phyloP scores from a whole-genome alignment of 495 filamentous ascomycete genomes.

The Penicillium turbatum region DNA sequence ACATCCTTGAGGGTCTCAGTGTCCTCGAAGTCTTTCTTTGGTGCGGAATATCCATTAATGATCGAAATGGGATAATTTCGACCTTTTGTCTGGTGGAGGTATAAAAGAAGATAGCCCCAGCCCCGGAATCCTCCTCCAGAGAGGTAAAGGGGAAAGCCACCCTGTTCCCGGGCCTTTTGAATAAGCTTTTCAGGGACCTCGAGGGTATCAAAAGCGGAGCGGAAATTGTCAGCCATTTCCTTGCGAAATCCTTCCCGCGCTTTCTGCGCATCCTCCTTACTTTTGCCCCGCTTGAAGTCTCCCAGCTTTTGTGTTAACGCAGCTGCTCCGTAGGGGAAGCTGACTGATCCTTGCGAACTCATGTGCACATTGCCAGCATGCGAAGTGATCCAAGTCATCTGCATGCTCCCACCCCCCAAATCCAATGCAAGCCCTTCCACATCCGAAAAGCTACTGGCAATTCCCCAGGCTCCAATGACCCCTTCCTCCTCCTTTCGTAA shows the following conservation, averaged over 20 bases:
- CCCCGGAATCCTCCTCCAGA: slow-evolving; percentile 89
- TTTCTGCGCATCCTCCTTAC: slow-evolving; percentile 23
- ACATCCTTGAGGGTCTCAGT: slow-evolving; percentile 54
- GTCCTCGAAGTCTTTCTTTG: slow-evolving; percentile 55
- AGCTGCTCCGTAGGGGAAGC: slow-evolving; percentile 83
- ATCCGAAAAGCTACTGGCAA: slow-evolving; percentile 66
- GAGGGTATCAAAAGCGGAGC: slow-evolving; percentile 54
- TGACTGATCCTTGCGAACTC: slow-evolving; percentile 43
- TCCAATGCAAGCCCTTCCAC: slow-evolving; percentile 78
- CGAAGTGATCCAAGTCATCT: slow-evolving; percentile 79
- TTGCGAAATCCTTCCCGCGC: slow-evolving; percentile 41
- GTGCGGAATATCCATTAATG: slow-evolving; percentile 74
- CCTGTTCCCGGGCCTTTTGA: slow-evolving; percentile 32
- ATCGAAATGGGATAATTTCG: slow-evolving; percentile 79
- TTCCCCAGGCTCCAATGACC: slow-evolving; percentile 75
- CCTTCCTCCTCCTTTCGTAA: slow-evolving; percentile 79
- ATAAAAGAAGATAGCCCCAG: slow-evolving; percentile 73
- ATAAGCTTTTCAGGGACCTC: slow-evolving; percentile 52
- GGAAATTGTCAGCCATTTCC: slow-evolving; percentile 57
- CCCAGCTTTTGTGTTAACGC: slow-evolving; percentile 62
- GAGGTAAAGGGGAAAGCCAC: slow-evolving; percentile 68
- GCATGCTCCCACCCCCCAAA: slow-evolving; percentile 84
- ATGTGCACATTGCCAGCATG: slow-evolving; percentile 48
- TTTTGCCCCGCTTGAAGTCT: slow-evolving; percentile 35
- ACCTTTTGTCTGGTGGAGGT: slow-evolving; percentile 59